Evolutionary conservation across 176 grass and related monocot species (phyloP).

Genomic region (Zoysia pacifica): DNA sequence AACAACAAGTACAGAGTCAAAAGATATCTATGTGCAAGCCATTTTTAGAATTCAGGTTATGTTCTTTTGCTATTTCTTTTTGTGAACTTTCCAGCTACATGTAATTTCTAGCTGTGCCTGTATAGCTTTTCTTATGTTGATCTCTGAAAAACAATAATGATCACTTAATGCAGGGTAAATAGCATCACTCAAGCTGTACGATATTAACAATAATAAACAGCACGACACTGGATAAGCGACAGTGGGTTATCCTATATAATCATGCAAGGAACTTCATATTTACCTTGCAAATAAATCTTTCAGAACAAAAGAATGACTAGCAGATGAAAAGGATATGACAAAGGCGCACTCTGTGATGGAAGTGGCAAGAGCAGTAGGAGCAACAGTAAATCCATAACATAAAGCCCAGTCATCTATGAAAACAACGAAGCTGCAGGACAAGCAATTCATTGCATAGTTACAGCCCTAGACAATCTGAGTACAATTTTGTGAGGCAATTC

Average conservation of each 20-base stretch:
- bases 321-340: background rate
- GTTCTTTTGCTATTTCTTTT: background rate
- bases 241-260: background rate
- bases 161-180: background rate
- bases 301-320: background rate
- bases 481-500: background rate
- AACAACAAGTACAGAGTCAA: background rate
- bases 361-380: background rate
- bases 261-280: slow-evolving; percentile 10
- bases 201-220: background rate
- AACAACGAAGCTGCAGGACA: background rate
- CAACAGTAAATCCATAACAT: background rate
- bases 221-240: background rate
- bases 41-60: background rate
- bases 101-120: background rate
- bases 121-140: background rate
- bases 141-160: background rate
- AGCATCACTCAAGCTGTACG: background rate
- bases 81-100: background rate
- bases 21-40: background rate
- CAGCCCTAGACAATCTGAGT: background rate
- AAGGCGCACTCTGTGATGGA: background rate
- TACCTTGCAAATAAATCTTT: background rate
- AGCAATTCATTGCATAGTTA: background rate
- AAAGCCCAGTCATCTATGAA: background rate